Conservation (phyloP, 306 rosid genomes). For the Delonix regia region DNA sequence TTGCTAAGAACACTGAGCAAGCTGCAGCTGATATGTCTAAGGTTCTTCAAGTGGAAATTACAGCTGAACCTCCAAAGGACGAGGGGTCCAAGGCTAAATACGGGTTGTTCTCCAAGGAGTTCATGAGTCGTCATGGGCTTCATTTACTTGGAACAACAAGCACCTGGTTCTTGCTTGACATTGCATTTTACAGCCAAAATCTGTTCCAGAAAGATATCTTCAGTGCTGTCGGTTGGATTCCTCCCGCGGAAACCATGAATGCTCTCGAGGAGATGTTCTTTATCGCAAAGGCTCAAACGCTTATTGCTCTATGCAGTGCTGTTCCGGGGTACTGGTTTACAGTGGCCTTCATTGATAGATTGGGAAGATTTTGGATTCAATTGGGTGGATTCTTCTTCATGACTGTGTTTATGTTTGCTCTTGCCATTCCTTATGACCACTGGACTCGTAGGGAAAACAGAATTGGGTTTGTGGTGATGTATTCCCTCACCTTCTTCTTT, state of each 20-base stretch:
- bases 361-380: slow-evolving; percentile 74
- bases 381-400: slow-evolving; percentile 85
- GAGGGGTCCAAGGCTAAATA: slow-evolving; percentile 26
- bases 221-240: slow-evolving; percentile 79
- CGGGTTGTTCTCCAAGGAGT: slow-evolving; percentile 60
- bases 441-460: slow-evolving; percentile 63
- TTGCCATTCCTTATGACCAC: slow-evolving; percentile 75
- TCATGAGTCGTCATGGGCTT: slow-evolving; percentile 60
- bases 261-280: slow-evolving; percentile 66
- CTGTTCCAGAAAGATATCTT: slow-evolving; percentile 80
- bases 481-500: slow-evolving; percentile 73
- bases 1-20: slow-evolving; percentile 60
- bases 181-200: slow-evolving; percentile 76
- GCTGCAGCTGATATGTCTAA: slow-evolving; percentile 76
- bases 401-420: slow-evolving; percentile 77
- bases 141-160: slow-evolving; percentile 72
- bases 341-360: slow-evolving; percentile 64
- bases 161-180: slow-evolving; percentile 79
- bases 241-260: slow-evolving; percentile 63
- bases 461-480: slow-evolving; percentile 63
- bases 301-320: slow-evolving; percentile 76
- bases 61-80: slow-evolving; percentile 34
- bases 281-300: slow-evolving; percentile 73
- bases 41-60: slow-evolving; percentile 63
- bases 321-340: slow-evolving; percentile 89